phyloP scores from a whole-genome alignment of 306 rosid genomes.

The Chamaecrista fasciculata region DNA sequence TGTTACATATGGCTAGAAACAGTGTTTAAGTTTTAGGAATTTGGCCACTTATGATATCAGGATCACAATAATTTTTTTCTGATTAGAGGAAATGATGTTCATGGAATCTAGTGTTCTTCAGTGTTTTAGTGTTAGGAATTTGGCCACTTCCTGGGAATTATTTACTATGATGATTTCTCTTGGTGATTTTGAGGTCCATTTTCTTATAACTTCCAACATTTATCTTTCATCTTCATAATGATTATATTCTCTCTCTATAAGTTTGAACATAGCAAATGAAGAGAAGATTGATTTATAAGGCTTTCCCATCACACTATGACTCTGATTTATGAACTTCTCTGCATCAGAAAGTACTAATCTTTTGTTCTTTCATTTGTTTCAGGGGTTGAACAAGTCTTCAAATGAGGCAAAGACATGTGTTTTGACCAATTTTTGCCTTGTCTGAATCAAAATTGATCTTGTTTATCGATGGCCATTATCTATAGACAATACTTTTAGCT shows the following conservation, averaged over 20 bases:
- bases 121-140: neutral
- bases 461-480: neutral
- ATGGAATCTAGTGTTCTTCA: neutral
- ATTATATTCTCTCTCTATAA: neutral
- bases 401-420: neutral
- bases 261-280: too few species aligned
- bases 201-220: neutral
- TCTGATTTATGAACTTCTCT: neutral
- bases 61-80: neutral
- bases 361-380: slow-evolving; percentile 28
- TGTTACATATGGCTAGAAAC: neutral
- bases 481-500: slow-evolving; percentile 12
- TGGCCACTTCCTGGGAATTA: neutral
- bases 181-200: neutral
- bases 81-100: neutral
- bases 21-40: neutral
- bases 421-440: slow-evolving; percentile 1
- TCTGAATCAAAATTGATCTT: slow-evolving; percentile 4
- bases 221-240: neutral
- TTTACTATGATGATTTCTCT: neutral
- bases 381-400: slow-evolving; percentile 33
- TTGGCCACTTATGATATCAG: neutral
- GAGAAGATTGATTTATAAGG: neutral
- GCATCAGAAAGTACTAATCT: neutral
- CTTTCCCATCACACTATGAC: neutral